Base-by-base conservation (phyloP, 768 basidiomycete species). In the Tulasnella sp. region DNA sequence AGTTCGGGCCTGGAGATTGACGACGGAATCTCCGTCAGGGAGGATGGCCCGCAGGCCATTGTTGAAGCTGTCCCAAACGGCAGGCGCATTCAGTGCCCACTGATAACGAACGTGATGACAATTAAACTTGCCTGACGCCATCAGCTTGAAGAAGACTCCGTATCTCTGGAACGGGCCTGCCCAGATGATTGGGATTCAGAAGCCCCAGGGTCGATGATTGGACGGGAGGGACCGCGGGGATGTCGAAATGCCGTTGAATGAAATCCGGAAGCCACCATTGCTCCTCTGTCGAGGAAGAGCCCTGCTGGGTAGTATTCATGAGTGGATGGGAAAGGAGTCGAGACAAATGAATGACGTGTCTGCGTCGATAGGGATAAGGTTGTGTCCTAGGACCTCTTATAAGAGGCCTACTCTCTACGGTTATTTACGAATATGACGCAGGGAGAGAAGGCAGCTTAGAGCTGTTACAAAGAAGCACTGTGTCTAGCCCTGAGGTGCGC, bases 221-320 rank as follows among this genome's bases (percentile, higher is more conserved):
- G 7, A 73, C 72, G 15, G 40, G 36, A n/a, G 45, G 72, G n/a
- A 73, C 36, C 25, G n/a, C 11, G 40, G 72, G 72, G 22, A 37
- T 52, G 29, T 42, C n/a, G 22, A 73, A 73, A 73, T 25, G 36
- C 34, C 72, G n/a, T 17, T 31, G 40, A 42, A 73, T 45, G 40
- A 73, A 49, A 31, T 49, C n/a, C 11, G 72, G 72, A 36, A 73
- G 49, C 72, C 72, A 73, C 72, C 72, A 73, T 8, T 36, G 25
- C 37, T 49, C 45, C 3, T 70, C 40, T 37, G 36, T 14, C 31
- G 39, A 42, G 37, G 11, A 14, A 36, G 36, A 36, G 12, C 11
- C 36, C 37, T 70, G 69, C n/a, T 70, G 29, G 36, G 40, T 38
- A 25, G 69, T 39, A n/a, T 29, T 38, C 40, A 38, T 70, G 68